These are phyloP conservation scores for Paraglomus brasilianum DNA, from an alignment of 192 early-diverging fungal species.

Conservation along the genomic window DNA sequence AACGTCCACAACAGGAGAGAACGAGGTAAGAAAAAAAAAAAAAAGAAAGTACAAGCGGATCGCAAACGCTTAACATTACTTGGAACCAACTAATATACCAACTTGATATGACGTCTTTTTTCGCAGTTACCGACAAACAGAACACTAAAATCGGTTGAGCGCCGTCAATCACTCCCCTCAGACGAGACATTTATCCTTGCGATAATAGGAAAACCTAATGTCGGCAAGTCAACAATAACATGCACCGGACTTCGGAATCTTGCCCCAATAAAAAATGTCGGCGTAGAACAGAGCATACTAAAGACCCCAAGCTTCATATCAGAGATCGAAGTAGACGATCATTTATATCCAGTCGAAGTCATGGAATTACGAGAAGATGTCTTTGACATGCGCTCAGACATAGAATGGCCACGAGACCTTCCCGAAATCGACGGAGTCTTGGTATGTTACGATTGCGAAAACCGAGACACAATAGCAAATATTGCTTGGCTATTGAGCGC, in stretches of 20 bases:
- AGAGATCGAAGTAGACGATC: constrained; percentile 24
- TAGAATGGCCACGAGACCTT: constrained; percentile 14
- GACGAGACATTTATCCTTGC: constrained; percentile 17
- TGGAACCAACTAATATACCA: too few species aligned
- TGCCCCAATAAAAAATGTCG: constrained; percentile 19
- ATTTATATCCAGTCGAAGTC: constrained; percentile 12
- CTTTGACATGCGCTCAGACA: constrained; percentile 12
- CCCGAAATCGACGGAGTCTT: constrained; percentile 11
- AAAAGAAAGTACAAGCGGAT: too few species aligned
- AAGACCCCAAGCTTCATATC: neutral
- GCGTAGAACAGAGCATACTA: constrained; percentile 12
- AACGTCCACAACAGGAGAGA: too few species aligned
- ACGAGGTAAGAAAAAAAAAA: too few species aligned
- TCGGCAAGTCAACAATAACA: constrained; percentile 18
- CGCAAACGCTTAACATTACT: too few species aligned
- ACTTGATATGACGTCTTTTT: too few species aligned
- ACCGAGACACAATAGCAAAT: constrained; percentile 12
- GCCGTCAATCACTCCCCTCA: neutral
- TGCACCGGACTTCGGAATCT: constrained; percentile 10
- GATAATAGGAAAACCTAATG: constrained; percentile 17
- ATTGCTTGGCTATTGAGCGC: constrained; percentile 21
- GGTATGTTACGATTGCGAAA: constrained; percentile 5
- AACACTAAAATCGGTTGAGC: too few species aligned
- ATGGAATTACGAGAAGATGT: constrained; percentile 17
- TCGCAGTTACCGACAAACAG: too few species aligned